Evolutionary conservation across 2,329 filamentous ascomycete species (phyloP).

Genomic region (Cyphellophora attinorum): DNA sequence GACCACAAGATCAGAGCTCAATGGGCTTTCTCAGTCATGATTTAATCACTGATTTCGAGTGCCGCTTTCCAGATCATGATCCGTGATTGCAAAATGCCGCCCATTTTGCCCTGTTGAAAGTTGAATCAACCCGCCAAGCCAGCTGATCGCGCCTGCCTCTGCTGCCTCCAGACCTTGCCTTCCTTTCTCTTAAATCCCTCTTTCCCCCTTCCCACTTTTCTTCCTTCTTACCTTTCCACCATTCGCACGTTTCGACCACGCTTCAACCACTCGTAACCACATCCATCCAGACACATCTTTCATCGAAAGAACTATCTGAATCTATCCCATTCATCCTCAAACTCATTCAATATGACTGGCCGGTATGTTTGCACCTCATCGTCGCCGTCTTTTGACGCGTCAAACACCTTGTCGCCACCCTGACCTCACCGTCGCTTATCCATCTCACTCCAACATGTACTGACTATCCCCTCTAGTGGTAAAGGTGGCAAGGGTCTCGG

Average conservation of each 20-base stretch:
- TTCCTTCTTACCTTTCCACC: constrained; percentile 9
- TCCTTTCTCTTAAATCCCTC: constrained; percentile 12
- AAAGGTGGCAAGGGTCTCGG: constrained; percentile 47
- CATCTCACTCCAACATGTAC: constrained; percentile 33
- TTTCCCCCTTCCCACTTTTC: constrained; percentile 9
- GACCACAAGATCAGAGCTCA: too few species aligned
- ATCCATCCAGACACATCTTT: constrained; percentile 11
- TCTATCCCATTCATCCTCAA: constrained; percentile 18
- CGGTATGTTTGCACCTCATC: constrained; percentile 37
- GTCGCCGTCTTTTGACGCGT: constrained; percentile 7
- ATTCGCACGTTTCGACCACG: constrained; percentile 6
- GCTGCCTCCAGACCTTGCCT: constrained; percentile 5
- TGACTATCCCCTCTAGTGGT: constrained; percentile 30
- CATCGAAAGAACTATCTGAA: constrained; percentile 18
- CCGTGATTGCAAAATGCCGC: not conserved
- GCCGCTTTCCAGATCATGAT: not conserved
- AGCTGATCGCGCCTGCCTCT: constrained; percentile 2
- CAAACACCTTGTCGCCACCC: constrained; percentile 6
- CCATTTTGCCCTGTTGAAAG: not conserved
- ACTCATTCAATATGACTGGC: constrained; percentile 47
- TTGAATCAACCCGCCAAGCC: not conserved
- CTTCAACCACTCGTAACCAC: too few species aligned
- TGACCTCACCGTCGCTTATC: constrained; percentile 2
- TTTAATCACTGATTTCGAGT: constrained; percentile 1
- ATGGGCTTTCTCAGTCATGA: constrained; percentile 1